These are phyloP conservation scores for Herpotrichia juniperi DNA, from an alignment of 2,329 filamentous ascomycete genomes.

Conservation along the genomic window DNA sequence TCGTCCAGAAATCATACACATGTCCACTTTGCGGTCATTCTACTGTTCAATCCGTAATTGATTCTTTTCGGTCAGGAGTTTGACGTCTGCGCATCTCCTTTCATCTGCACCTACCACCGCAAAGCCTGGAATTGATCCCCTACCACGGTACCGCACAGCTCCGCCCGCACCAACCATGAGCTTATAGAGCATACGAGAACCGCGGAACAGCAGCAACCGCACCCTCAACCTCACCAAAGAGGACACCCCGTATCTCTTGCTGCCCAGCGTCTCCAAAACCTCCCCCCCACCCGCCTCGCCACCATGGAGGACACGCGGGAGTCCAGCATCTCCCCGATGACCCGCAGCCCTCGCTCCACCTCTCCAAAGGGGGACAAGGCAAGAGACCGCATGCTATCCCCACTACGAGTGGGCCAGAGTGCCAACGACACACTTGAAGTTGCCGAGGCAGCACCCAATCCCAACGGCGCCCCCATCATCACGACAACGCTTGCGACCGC, in stretches of 20 bases:
- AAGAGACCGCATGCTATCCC: slow-evolving; percentile 29
- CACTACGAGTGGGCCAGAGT: slow-evolving; percentile 30
- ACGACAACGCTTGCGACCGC: slow-evolving; percentile 37
- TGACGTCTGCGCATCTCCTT: no score
- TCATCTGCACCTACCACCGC: neutral
- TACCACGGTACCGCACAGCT: no score
- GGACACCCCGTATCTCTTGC: neutral
- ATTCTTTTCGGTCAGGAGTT: no score
- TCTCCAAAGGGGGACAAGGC: slow-evolving; percentile 24
- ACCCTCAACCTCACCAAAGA: no score
- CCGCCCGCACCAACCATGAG: slow-evolving; percentile 11
- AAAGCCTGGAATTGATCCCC: no score
- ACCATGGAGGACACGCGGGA: slow-evolving; percentile 36
- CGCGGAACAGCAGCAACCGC: slow-evolving; percentile 12
- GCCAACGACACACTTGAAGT: slow-evolving; percentile 15
- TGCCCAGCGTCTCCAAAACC: neutral
- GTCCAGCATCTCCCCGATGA: slow-evolving; percentile 33
- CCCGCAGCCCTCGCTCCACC: slow-evolving; percentile 25
- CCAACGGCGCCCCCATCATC: slow-evolving; percentile 35
- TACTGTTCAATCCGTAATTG: no score
- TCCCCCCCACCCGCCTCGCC: neutral
- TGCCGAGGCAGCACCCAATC: neutral
- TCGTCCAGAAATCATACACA: slow-evolving; percentile 1
- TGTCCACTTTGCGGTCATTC: no score
- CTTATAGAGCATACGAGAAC: slow-evolving; percentile 17